These are phyloP conservation scores for Kuraishia molischiana DNA, from an alignment of 805 yeast species.

Conservation along the genomic window DNA sequence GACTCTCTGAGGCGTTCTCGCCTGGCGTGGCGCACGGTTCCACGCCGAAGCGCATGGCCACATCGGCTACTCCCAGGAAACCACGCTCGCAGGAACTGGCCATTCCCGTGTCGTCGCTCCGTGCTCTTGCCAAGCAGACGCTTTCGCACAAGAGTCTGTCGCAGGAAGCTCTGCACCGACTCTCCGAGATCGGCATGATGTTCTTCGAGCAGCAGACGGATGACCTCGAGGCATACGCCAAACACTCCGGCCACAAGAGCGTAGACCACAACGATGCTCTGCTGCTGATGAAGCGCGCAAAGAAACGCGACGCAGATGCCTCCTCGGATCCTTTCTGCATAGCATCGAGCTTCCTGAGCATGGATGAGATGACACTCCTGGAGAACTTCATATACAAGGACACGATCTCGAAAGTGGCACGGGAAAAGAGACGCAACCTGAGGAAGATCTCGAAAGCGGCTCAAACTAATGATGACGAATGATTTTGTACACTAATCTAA, in stretches of 20 bases:
- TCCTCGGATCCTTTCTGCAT: constrained; percentile 6
- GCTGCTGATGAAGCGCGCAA: constrained; percentile 20
- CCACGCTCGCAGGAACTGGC: constrained; percentile 6
- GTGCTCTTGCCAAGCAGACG: constrained; percentile 8
- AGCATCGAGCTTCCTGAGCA: constrained; percentile 10
- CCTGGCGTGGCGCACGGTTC: background rate
- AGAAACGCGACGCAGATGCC: constrained; percentile 1
- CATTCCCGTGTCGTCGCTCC: constrained; percentile 5
- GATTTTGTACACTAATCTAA: background rate
- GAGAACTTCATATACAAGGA: constrained; percentile 14
- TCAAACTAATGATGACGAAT: constrained; percentile 1
- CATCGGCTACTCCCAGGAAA: background rate
- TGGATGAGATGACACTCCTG: constrained; percentile 15
- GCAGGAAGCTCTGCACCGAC: constrained; percentile 11
- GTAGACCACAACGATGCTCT: constrained; percentile 23
- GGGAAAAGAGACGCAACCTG: constrained; percentile 4
- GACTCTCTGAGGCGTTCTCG: background rate
- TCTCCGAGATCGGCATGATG: constrained; percentile 22
- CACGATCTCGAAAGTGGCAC: constrained; percentile 7
- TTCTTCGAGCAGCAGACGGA: constrained; percentile 24
- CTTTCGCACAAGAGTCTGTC: constrained; percentile 12
- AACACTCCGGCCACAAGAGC: constrained; percentile 17
- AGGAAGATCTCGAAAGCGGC: too few species aligned
- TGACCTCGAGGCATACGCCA: constrained; percentile 24
- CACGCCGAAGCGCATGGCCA: constrained; percentile 1